A percentile compares a stretch with the other conserved stretches of the same genome.
These are phyloP conservation scores for Suillus subaureus DNA, from an alignment of 768 basidiomycete species.

Conservation along the genomic window DNA sequence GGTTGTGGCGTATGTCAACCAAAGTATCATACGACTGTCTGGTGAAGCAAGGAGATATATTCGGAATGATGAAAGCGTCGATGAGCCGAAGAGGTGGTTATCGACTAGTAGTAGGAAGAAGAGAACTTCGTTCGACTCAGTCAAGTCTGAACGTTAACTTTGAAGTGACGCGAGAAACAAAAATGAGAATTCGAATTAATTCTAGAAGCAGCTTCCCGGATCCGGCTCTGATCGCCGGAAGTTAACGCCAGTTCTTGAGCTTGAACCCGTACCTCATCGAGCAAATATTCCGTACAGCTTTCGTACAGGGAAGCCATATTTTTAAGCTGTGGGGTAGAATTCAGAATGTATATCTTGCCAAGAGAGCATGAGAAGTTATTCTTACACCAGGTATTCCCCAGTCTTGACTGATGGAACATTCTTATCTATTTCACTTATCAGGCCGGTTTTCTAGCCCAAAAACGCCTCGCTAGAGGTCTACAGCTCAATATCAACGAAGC, in stretches of 20 bases:
- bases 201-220: background rate
- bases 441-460: conserved; percentile 90
- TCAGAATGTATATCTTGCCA: conserved; percentile 69
- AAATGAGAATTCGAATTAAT: background rate
- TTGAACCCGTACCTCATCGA: background rate
- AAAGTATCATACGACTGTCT: too few species aligned
- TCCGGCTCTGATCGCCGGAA: background rate
- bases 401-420: background rate
- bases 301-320: background rate
- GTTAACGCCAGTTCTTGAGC: background rate
- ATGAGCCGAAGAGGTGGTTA: conserved; percentile 5
- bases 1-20: too few species aligned
- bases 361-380: conserved; percentile 76
- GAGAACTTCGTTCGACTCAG: background rate
- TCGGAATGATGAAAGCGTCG: background rate
- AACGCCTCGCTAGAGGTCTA: conserved; percentile 91
- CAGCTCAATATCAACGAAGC: conserved; percentile 88
- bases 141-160: background rate
- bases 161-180: background rate
- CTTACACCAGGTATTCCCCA: conserved; percentile 58
- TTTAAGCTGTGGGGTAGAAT: background rate
- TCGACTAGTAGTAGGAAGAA: too few species aligned
- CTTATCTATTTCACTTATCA: conserved; percentile 29
- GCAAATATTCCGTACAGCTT: background rate
- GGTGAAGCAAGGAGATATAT: too few species aligned